Percentiles rank a stretch among this genome's conserved stretches.
Evolutionary conservation across 805 yeast genomes (phyloP).

Genomic region (Yamadazyma endophytica): DNA sequence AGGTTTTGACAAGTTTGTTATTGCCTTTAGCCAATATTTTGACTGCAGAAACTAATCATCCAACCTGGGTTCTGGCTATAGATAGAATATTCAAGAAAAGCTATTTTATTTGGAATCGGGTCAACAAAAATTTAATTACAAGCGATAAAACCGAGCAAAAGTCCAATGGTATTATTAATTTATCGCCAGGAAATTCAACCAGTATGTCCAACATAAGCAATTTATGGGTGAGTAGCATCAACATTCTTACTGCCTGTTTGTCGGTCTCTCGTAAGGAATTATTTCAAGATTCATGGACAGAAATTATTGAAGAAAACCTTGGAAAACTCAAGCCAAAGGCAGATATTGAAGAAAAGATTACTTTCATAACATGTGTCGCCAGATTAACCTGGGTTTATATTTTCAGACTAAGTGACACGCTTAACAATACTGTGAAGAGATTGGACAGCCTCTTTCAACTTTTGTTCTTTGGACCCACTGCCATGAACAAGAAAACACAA

Average conservation of each 20-base stretch:
- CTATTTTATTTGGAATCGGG: conserved; percentile 42
- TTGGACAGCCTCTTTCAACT: conserved; percentile 60
- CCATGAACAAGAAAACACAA: conserved; percentile 53
- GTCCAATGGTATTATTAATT: conserved; percentile 6
- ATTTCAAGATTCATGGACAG: conserved; percentile 70
- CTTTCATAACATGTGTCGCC: conserved; percentile 61
- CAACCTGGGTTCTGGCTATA: conserved; percentile 87
- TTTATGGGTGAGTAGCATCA: conserved; percentile 66
- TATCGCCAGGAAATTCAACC: conserved; percentile 9
- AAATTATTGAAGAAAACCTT: conserved; percentile 59
- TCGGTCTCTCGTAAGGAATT: conserved; percentile 78
- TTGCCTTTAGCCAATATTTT: conserved; percentile 79
- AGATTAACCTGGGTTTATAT: conserved; percentile 87
- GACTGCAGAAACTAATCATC: conserved; percentile 95
- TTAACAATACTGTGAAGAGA: conserved; percentile 80
- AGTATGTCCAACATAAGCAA: conserved; percentile 7
- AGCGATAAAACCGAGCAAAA: conserved; percentile 3
- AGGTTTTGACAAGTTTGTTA: conserved; percentile 70
- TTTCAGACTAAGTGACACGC: conserved; percentile 80
- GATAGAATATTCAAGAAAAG: conserved; percentile 53
- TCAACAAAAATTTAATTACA: conserved; percentile 11
- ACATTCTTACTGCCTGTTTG: conserved; percentile 66
- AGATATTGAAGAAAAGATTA: conserved; percentile 46
- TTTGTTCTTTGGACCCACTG: conserved; percentile 44
- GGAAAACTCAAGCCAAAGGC: conserved; percentile 61